Percentiles rank a stretch among this genome's conserved stretches.
phyloP scores from a whole-genome alignment of 345 rosid genomes.

The Lepidium aucheri region DNA sequence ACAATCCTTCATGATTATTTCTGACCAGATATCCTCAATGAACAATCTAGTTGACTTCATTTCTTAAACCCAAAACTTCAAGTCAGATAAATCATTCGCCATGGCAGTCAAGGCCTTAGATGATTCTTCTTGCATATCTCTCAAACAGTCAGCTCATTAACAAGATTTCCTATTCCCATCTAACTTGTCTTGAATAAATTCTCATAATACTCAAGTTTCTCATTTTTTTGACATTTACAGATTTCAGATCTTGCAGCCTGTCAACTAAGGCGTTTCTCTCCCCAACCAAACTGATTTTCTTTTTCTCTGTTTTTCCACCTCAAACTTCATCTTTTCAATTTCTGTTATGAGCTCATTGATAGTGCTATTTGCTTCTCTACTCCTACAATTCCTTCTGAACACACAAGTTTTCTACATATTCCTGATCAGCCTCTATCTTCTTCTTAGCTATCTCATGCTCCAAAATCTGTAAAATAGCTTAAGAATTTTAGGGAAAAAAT shows the following conservation, averaged over 20 bases:
- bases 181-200: constrained; percentile 48
- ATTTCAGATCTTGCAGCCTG: constrained; percentile 53
- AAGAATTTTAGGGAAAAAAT: background rate
- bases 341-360: constrained; percentile 73
- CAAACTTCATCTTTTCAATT: constrained; percentile 66
- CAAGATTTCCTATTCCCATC: constrained; percentile 43
- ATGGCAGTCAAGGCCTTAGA: constrained; percentile 35
- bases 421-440: constrained; percentile 53
- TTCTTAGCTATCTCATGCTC: constrained; percentile 70
- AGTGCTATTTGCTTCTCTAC: constrained; percentile 78
- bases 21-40: constrained; percentile 96
- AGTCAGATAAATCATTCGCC: constrained; percentile 36
- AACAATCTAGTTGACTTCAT: constrained; percentile 49
- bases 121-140: constrained; percentile 38
- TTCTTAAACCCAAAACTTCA: constrained; percentile 48
- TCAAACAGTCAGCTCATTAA: constrained; percentile 44
- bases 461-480: constrained; percentile 41
- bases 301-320: constrained; percentile 44
- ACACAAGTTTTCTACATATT: constrained; percentile 59
- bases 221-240: constrained; percentile 37
- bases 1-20: constrained; percentile 78
- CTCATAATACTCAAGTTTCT: constrained; percentile 50
- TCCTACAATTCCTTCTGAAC: constrained; percentile 72
- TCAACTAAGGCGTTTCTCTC: constrained; percentile 49
- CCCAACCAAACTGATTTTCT: constrained; percentile 31